Evolutionary conservation across 345 rosid genomes (phyloP).

Genomic region (Eucalyptus coolabah): DNA sequence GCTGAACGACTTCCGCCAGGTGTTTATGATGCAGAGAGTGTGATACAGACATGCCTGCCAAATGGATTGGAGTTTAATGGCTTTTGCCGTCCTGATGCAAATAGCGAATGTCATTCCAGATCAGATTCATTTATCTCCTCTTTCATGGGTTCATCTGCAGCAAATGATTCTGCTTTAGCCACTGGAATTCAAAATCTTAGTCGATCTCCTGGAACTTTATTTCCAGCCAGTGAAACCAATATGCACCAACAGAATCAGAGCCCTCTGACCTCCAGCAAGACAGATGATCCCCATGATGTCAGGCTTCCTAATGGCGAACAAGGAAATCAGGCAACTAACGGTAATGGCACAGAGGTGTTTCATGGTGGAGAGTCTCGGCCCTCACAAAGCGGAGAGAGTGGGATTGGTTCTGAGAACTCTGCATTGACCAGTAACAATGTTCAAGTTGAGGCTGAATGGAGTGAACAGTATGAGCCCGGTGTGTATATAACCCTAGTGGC

Average conservation of each 20-base stretch:
- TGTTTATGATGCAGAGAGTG: slow-evolving; percentile 42
- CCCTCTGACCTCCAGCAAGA: slow-evolving; percentile 10
- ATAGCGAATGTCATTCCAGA: slow-evolving; percentile 54
- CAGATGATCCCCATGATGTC: slow-evolving; percentile 25
- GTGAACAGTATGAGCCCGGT: slow-evolving; percentile 90
- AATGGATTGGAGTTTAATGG: slow-evolving; percentile 73
- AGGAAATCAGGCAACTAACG: slow-evolving; percentile 14
- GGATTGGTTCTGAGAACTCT: slow-evolving; percentile 39
- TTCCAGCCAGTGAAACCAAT: neutral
- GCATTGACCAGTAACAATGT: slow-evolving; percentile 18
- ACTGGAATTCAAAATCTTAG: slow-evolving; percentile 27
- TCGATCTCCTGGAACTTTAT: slow-evolving; percentile 2
- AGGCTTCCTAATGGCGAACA: slow-evolving; percentile 32
- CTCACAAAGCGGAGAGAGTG: slow-evolving; percentile 32
- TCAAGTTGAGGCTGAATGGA: slow-evolving; percentile 89
- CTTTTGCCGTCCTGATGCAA: slow-evolving; percentile 30
- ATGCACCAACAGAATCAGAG: neutral
- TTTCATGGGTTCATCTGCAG: slow-evolving; percentile 34
- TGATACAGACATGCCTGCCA: slow-evolving; percentile 23
- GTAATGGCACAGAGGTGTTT: slow-evolving; percentile 30
- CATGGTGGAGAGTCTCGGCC: slow-evolving; percentile 41
- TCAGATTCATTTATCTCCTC: slow-evolving; percentile 43
- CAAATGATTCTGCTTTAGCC: slow-evolving; percentile 11
- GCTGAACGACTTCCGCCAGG: slow-evolving; percentile 76
- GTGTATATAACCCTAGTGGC: slow-evolving; percentile 86